Evolutionary conservation across 441 rosid species (phyloP), one percentile per base, ranked within the genome.

Genomic region (Erodium moschatum): DNA sequence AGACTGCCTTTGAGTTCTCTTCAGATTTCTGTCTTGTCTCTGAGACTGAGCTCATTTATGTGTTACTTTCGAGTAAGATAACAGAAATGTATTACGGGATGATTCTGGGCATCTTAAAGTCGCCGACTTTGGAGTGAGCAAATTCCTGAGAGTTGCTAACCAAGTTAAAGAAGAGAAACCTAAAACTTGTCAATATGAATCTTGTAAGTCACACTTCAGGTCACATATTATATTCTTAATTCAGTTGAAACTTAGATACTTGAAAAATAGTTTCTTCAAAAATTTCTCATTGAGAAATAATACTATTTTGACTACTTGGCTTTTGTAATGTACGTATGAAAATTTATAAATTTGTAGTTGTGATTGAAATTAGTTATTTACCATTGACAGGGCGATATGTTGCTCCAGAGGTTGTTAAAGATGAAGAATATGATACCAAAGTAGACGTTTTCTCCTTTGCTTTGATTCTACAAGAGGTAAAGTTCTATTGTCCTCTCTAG

Each of bases 371-470:
- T 44, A 73, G n/a, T 10, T 44, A 44, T 44, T 44, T 44, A 10
- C 78, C 65, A 65, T 73, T 72, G 70, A 71, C 83, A 94, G 98
- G 87, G 68, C 87, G 96, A 19, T 94, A 94, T 67, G 77, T 89
- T 60, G 98, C 97, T 29, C 98, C 98, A 0, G 98, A 93, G 81
- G 98, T 88, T 72, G 83, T 86, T 78, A 83, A 70, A 64, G 78
- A 81, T 46, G 88, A 75, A 81, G 90, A 84, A 40, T 94, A 91
- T 64, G 98, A 84, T 72, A 94, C 96, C 66, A 94, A 94, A 88
- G 97, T 86, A 44, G 98, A 94, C 73, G 95, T 94, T 8, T 94
- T 94, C 83, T 88, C 97, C 21, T 94, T 89, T 76, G 97, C 97
- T 58, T 81, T 94, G 75, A 94, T 94, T 35, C 76, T 91, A 69